Evolutionary conservation across 164 flowering plant species (phyloP).

Genomic region (Vitis amurensis): DNA sequence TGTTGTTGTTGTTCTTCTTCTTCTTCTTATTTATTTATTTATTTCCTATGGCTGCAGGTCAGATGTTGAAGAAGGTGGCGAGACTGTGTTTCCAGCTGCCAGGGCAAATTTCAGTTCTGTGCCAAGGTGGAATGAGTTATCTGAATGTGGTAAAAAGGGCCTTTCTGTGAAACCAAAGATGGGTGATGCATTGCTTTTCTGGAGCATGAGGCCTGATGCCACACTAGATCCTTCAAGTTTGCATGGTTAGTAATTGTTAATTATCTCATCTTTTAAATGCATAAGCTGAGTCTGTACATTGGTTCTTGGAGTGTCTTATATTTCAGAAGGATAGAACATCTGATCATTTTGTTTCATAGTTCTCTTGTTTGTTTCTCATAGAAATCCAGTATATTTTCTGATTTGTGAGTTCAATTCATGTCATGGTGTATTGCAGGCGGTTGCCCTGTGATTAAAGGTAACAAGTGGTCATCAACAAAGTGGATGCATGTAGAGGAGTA

Average conservation of each 20-base stretch:
- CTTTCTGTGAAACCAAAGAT: slow-evolving; percentile 80
- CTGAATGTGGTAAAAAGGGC: slow-evolving; percentile 80
- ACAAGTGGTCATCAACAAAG: slow-evolving; percentile 69
- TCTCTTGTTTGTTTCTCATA: too few species aligned
- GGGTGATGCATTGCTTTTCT: slow-evolving; percentile 96
- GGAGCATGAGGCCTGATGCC: slow-evolving; percentile 96
- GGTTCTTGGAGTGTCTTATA: background rate
- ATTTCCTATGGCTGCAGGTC: slow-evolving; percentile 49
- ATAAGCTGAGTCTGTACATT: background rate
- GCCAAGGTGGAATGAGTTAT: slow-evolving; percentile 81
- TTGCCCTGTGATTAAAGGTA: slow-evolving; percentile 63
- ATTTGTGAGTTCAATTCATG: background rate
- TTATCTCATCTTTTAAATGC: background rate
- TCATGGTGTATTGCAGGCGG: slow-evolving; percentile 33
- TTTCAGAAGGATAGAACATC: background rate
- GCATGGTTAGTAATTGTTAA: slow-evolving; percentile 59
- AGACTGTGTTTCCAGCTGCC: slow-evolving; percentile 89
- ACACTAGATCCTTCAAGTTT: slow-evolving; percentile 83
- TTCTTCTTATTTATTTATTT: background rate
- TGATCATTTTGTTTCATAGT: background rate
- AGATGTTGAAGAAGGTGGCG: slow-evolving; percentile 99
- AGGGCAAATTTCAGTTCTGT: slow-evolving; percentile 65
- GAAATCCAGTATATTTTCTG: too few species aligned
- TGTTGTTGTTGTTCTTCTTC: background rate
- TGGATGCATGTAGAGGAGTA: slow-evolving; percentile 59